Conservation (phyloP, 352 stramenopile species). For the Blastocystis sp. region DNA sequence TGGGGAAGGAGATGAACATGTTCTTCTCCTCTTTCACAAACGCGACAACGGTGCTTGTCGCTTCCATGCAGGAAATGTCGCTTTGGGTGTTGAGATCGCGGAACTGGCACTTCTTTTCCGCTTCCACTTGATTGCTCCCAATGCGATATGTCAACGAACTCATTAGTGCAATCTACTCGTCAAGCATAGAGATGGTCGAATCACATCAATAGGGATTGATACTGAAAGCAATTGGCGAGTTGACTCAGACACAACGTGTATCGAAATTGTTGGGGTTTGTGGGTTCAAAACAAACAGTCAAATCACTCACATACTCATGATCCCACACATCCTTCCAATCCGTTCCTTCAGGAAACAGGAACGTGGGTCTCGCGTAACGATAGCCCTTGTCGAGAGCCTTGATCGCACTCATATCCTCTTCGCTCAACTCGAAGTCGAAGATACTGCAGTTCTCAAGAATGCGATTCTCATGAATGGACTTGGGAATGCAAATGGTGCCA, state of each 20-base stretch:
- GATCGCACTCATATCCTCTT: slow-evolving; percentile 76
- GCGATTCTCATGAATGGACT: slow-evolving; percentile 73
- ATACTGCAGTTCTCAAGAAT: slow-evolving; percentile 77
- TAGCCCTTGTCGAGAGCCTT: slow-evolving; percentile 76
- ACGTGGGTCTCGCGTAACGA: neutral
- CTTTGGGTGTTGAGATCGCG: neutral
- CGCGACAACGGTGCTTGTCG: neutral
- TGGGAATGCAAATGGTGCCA: slow-evolving; percentile 75
- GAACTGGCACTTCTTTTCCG: neutral
- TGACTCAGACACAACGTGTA: no score
- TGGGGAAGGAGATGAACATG: neutral
- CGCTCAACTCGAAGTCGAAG: slow-evolving; percentile 76
- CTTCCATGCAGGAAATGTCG: neutral
- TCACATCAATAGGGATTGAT: no score
- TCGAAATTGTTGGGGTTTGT: no score
- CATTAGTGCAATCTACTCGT: neutral
- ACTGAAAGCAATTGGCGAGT: no score
- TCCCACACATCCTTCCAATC: slow-evolving; percentile 19
- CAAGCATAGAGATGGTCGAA: no score
- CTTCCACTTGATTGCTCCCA: neutral
- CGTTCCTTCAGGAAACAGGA: neutral
- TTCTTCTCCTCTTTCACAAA: neutral
- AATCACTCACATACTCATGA: slow-evolving; percentile 19
- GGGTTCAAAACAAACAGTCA: slow-evolving; percentile 9
- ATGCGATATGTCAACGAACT: neutral